Evolutionary conservation across 1,139 yeast species (phyloP), one percentile per base, ranked within the genome.

Genomic region (Pichia sp.): DNA sequence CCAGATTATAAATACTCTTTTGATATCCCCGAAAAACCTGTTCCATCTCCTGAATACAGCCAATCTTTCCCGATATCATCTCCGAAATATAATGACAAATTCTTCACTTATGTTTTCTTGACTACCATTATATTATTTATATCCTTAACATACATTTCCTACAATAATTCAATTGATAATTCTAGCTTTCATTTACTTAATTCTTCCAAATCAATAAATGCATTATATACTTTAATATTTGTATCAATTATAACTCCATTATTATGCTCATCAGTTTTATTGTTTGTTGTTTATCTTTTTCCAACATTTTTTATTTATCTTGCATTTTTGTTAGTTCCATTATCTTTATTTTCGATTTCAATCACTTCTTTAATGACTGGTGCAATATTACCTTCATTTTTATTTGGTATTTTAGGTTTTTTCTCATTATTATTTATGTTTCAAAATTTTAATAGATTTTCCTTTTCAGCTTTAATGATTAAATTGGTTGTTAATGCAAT

Each of bases 401-500:
- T 52, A 2, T 49, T 51, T 33, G 47, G 47, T 9, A 23, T 51
- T 3, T 37, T 56, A 7, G 60, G 59, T 1, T 29, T 50, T 3
- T 34, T 53, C 8, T 46, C 54, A 3, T 25, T 60, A 1, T 34
- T 50, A 37, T 60, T 58, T 41, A 44, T 59, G 45, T 51, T 52
- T 37, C 50, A 43, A 8, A 56, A 55, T 41, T 51, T 49, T 25
- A 56, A 46, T 40, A 57, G 58, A 40, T 47, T 61, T 30, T 55
- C 58, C 2, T 74, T 87, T 57, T 84, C 95, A 44, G 87, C 94
- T 4, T 71, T 85, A 6, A 81, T 87, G 40, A 66, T 90, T 53
- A 75, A 80, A 48, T 77, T 84, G 23, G 77, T 86, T 8, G 82
- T 89, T 56, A 87, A 82, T 57, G 96, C 87, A 6, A 81, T 87